Evolutionary conservation across 2,329 filamentous ascomycete genomes (phyloP).

Genomic region (Trichoderma gracile): DNA sequence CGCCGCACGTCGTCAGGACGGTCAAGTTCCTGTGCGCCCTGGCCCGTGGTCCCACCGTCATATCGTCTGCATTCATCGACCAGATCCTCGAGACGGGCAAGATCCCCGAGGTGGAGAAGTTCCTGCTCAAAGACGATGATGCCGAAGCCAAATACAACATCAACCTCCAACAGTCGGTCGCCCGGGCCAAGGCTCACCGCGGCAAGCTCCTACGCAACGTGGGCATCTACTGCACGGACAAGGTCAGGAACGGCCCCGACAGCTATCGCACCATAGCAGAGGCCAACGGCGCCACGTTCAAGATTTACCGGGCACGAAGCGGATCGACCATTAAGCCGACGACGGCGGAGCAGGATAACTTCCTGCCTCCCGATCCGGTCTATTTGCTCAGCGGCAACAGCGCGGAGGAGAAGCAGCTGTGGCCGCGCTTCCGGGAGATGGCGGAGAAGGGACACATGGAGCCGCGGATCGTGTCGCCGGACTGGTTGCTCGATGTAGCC

Average conservation of each 20-base stretch:
- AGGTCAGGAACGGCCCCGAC: slow-evolving; percentile 77
- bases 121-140: slow-evolving; percentile 67
- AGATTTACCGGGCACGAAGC: slow-evolving; percentile 72
- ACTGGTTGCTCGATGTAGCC: slow-evolving; percentile 88
- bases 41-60: slow-evolving; percentile 74
- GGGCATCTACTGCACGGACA: slow-evolving; percentile 80
- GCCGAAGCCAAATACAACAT: slow-evolving; percentile 73
- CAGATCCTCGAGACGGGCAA: slow-evolving; percentile 69
- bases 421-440: slow-evolving; percentile 78
- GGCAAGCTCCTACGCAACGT: slow-evolving; percentile 73
- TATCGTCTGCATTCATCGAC: slow-evolving; percentile 78
- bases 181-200: slow-evolving; percentile 72
- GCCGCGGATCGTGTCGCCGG: slow-evolving; percentile 76
- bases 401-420: slow-evolving; percentile 69
- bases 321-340: slow-evolving; percentile 67
- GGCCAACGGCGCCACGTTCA: slow-evolving; percentile 83
- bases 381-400: slow-evolving; percentile 76
- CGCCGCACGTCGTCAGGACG: slow-evolving; percentile 83
- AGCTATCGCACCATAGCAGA: slow-evolving; percentile 84
- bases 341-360: slow-evolving; percentile 63
- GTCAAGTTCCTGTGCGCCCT: slow-evolving; percentile 91
- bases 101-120: slow-evolving; percentile 64
- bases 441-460: slow-evolving; percentile 76
- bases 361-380: slow-evolving; percentile 66
- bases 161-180: slow-evolving; percentile 66